Evolutionary conservation across 2,329 filamentous ascomycete genomes (phyloP).

Genomic region (Drechslerella stenobrocha): DNA sequence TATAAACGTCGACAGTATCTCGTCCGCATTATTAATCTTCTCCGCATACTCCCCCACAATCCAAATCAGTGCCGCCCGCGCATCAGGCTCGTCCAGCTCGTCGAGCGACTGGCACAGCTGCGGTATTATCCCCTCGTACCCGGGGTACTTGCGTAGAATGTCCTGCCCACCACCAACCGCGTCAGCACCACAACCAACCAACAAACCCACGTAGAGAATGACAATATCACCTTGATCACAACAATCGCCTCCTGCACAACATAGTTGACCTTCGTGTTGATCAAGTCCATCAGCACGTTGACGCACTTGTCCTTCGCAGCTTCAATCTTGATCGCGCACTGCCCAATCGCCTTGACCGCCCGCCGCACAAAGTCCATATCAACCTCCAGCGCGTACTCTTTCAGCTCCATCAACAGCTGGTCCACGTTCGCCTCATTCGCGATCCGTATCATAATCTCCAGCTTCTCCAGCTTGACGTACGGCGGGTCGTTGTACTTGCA

Average conservation of each 20-base stretch:
- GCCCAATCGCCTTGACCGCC: conserved; percentile 92
- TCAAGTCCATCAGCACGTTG: conserved; percentile 86
- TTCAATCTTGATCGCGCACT: conserved; percentile 98
- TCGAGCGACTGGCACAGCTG: conserved; percentile 96
- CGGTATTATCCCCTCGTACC: conserved; percentile 96
- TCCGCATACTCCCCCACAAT: conserved; percentile 99
- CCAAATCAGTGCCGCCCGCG: conserved; percentile 90
- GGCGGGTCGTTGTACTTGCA: conserved; percentile 99
- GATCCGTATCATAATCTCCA: conserved; percentile 99
- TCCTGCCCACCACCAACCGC: conserved; percentile 61
- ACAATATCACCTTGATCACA: conserved; percentile 72
- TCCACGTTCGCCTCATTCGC: conserved; percentile 96
- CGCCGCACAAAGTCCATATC: conserved; percentile 98
- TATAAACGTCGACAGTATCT: conserved; percentile 87
- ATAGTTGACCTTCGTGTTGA: conserved; percentile 97
- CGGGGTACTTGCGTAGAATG: conserved; percentile 94
- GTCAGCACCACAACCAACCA: too few species aligned
- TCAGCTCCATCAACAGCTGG: conserved; percentile 87
- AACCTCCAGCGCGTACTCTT: conserved; percentile 96
- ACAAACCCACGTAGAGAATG: not conserved
- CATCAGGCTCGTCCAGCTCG: conserved; percentile 90
- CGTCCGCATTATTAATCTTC: conserved; percentile 98
- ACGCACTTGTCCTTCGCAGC: conserved; percentile 93
- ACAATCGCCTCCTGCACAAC: conserved; percentile 97
- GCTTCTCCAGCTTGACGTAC: conserved; percentile 95